Percentiles rank a stretch among this genome's conserved stretches.
Conservation (phyloP, 2,329 filamentous ascomycete species). For the Emergomyces africanus region DNA sequence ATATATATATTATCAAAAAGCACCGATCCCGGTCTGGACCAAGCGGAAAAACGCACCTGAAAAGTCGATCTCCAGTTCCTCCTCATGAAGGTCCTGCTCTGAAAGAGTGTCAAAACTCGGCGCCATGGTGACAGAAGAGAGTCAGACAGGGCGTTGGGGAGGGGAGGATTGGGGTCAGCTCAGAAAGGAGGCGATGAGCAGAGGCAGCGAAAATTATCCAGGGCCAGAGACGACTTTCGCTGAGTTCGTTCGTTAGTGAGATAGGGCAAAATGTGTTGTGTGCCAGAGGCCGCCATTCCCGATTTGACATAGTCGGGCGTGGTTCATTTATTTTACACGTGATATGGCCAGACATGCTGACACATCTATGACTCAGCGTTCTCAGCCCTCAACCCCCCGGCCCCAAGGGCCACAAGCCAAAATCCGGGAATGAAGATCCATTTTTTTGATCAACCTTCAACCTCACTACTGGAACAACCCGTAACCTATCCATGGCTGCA, state of each 20-base stretch:
- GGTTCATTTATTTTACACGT: too few species aligned
- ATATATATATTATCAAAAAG: slow-evolving; percentile 4
- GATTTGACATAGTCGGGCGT: not conserved
- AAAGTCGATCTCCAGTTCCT: slow-evolving; percentile 88
- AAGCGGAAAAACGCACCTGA: slow-evolving; percentile 39
- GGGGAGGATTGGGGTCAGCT: not conserved
- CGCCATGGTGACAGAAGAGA: slow-evolving; percentile 59
- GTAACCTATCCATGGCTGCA: not conserved
- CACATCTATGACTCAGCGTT: not conserved
- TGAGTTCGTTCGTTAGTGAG: not conserved
- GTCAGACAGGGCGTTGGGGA: not conserved
- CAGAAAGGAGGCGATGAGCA: not conserved
- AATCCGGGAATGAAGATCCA: too few species aligned
- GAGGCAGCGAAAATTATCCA: not conserved
- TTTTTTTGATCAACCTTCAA: not conserved
- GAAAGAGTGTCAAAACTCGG: slow-evolving; percentile 84
- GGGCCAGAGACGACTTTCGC: slow-evolving; percentile 1
- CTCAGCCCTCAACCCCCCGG: not conserved
- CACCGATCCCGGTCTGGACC: slow-evolving; percentile 5
- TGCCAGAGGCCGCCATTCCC: slow-evolving; percentile 1
- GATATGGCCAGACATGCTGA: too few species aligned
- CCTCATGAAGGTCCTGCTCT: slow-evolving; percentile 82
- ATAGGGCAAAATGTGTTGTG: slow-evolving; percentile 13
- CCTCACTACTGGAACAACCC: not conserved
- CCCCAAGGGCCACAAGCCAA: too few species aligned